Base-by-base conservation (phyloP, 805 yeast species). In the Starmera dryadoides region DNA sequence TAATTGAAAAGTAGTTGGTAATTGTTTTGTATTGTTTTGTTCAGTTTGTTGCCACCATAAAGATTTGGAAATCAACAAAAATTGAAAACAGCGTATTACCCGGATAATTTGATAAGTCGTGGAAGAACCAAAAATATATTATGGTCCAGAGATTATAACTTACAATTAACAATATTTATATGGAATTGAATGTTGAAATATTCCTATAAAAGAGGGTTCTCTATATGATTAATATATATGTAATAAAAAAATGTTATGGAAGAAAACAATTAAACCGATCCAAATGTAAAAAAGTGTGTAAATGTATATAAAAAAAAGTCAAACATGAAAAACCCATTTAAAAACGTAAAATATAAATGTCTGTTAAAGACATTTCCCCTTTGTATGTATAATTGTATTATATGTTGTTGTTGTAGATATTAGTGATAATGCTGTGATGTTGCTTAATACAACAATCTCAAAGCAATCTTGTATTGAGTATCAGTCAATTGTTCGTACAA, bases 401-500 rank as follows among this genome's bases (percentile, higher is more conserved):
- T 25, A 5, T 25, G n/a, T 25, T 21, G 6, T 21, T 21, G 8
- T 21, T n/a, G 17, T 29, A 7, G 15, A 29, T 29, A 7, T 29
- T 9, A 41, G 35, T 33, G 23, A 33, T 11, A 37, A 6, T 11
- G 30, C 22, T 42, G 35, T 33, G 23, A 33, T 11, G 36, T 9
- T 11, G 30, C 22, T 42, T 75, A 91, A 60, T 93, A 93, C 48
- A 93, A 71, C 55, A 93, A 72, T 64, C 98, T 85, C 53, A 95
- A 88, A 42, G 85, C 80, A 55, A 93, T 85, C 65, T 85, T 87
- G 75, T 81, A 87, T 33, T 91, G 88, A 35, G 98, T 91, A 58
- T 78, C 76, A 64, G 84, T 94, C 54, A 93, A 77, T 62, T 84
- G 83, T 57, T 85, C 85, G 63, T 89, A 81, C 48, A 93, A 75